Percentiles rank a stretch among this genome's conserved stretches.
Conservation (phyloP, 352 stramenopile species). For the Saprolegnia diclina region DNA sequence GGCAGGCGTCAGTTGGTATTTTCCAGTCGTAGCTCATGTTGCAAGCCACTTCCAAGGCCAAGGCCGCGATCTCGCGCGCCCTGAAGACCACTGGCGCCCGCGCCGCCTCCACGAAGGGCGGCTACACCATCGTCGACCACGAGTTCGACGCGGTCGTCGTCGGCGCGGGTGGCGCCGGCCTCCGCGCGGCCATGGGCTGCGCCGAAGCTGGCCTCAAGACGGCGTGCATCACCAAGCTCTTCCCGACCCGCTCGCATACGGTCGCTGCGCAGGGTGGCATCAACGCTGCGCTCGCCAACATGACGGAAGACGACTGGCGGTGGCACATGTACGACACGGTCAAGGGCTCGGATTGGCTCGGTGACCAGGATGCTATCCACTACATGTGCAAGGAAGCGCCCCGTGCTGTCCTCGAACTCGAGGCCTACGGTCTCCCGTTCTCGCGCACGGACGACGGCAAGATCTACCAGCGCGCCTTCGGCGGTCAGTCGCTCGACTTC, state of each 20-base stretch:
- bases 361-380: conserved; percentile 97
- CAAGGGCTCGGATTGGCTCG: conserved; percentile 95
- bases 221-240: conserved; percentile 97
- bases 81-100: conserved; percentile 37
- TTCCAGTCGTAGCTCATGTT: conserved; percentile 24
- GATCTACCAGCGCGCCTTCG: conserved; percentile 96
- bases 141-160: conserved; percentile 96
- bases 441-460: conserved; percentile 95
- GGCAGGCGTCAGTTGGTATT: conserved; percentile 16
- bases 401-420: conserved; percentile 89
- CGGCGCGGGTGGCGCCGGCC: conserved; percentile 89
- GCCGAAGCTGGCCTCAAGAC: conserved; percentile 94
- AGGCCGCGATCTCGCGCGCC: conserved; percentile 31
- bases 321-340: conserved; percentile 98
- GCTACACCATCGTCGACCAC: conserved; percentile 90
- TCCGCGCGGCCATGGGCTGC: conserved; percentile 91
- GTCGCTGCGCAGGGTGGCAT: conserved; percentile 96
- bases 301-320: conserved; percentile 94
- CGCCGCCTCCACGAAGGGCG: conserved; percentile 21
- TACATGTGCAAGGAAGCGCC: conserved; percentile 95
- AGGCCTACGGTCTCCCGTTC: conserved; percentile 95
- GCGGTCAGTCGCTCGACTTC: conserved; percentile 93
- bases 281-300: conserved; percentile 97
- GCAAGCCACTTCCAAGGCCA: conserved; percentile 28
- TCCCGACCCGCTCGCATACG: conserved; percentile 95